Base-by-base conservation (phyloP, 2,329 filamentous ascomycete genomes). In the Alternaria metachromatica region DNA sequence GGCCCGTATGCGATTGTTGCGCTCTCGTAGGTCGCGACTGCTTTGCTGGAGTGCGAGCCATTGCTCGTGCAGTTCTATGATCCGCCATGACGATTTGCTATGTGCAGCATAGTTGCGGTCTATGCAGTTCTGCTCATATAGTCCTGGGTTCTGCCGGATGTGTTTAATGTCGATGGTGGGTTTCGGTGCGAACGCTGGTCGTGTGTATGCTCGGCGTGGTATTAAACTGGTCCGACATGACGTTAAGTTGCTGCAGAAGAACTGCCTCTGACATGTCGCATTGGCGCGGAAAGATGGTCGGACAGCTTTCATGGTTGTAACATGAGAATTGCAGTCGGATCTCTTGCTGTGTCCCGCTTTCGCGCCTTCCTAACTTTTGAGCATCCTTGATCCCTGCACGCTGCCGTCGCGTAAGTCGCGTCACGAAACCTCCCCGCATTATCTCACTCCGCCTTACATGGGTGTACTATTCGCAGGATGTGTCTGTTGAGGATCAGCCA, bases 101-200 rank as follows among this genome's bases (percentile, higher is more conserved):
- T 87, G 84, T 0, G 81, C 78, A 13, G 79, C 85, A 82, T 97
- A 97, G 79, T 97, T 97, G 71, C 96, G 89, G 70, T 94, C 90
- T 63, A 91, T 78, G 81, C 93, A 97, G 76, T 96, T 98, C 69
- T 90, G 85, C 71, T 91, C 87, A 84, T 97, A 92, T 15, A 96
- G 86, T 13, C 90, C 88, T 15, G 92, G 88, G 80, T 96, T 92
- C 75, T 93, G 87, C 62, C 94, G 94, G 78, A 99, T 97, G 82
- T 96, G 91, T 79, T 93, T 95, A 77, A 97, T 87, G 82, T 97
- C 92, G 69, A 96, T 87, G 50, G 87, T 87, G 25, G 92, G 88
- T 78, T 93, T 95, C 11, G 93, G 94, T 13, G 92, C 94, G 56
- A 87, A 90, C 2, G 91, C 85, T 5, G 92, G 91, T 43, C 90